phyloP scores from a whole-genome alignment of 495 filamentous ascomycete species.

The Chaetomium fimeti region DNA sequence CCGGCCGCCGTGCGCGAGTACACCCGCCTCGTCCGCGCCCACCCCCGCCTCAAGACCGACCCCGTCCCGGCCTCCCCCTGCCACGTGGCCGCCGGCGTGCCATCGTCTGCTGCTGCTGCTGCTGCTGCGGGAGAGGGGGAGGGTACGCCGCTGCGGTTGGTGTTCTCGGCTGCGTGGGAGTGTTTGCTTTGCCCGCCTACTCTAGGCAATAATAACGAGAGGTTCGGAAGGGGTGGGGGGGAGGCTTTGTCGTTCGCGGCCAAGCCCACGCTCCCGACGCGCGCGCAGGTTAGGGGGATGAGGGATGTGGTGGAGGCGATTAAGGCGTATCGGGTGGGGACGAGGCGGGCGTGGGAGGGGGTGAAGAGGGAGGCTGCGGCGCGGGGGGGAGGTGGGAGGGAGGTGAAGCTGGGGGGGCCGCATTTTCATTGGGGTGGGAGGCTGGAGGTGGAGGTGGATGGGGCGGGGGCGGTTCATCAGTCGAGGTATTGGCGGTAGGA shows the following conservation, averaged over 20 bases:
- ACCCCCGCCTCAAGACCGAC: slow-evolving; percentile 28
- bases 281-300: slow-evolving; percentile 31
- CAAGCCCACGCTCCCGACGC: background rate
- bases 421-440: slow-evolving; percentile 34
- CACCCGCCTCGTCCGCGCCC: slow-evolving; percentile 35
- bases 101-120: slow-evolving; percentile 32
- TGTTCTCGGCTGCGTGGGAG: slow-evolving; percentile 46
- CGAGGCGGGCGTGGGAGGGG: slow-evolving; percentile 29
- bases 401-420: slow-evolving; percentile 23
- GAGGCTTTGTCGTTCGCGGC: too few species aligned
- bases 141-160: slow-evolving; percentile 24
- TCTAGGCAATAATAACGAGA: background rate
- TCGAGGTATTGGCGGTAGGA: background rate
- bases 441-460: slow-evolving; percentile 28
- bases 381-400: background rate
- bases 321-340: slow-evolving; percentile 37
- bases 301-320: slow-evolving; percentile 42
- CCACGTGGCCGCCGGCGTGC: slow-evolving; percentile 45
- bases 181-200: slow-evolving; percentile 28
- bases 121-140: too few species aligned
- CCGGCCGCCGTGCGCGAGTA: slow-evolving; percentile 42
- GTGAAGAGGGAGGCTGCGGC: slow-evolving; percentile 6
- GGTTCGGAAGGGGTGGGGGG: too few species aligned
- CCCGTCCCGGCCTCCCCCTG: slow-evolving; percentile 41
- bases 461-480: background rate